phyloP scores from a whole-genome alignment of 345 rosid species.

The Hypericum androsaemum region DNA sequence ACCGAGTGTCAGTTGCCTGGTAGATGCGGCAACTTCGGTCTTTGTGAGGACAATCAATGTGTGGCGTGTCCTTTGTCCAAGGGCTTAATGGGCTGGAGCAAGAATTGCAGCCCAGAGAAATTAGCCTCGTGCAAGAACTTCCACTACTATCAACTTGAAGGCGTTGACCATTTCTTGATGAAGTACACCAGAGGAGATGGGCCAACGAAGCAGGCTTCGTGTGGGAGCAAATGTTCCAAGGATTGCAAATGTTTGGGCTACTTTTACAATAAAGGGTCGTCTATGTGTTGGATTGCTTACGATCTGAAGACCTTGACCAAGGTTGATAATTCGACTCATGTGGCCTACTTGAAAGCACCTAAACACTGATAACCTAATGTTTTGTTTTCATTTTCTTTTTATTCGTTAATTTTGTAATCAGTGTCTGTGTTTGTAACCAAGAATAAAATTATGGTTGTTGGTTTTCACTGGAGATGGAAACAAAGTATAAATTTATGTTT shows the following conservation, averaged over 20 bases:
- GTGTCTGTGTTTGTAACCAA: too few species aligned
- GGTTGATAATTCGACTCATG: slow-evolving; percentile 21
- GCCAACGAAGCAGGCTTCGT: slow-evolving; percentile 12
- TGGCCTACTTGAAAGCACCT: slow-evolving; percentile 21
- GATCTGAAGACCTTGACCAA: slow-evolving; percentile 23
- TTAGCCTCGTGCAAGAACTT: slow-evolving; percentile 14
- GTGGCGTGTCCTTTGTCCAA: slow-evolving; percentile 18
- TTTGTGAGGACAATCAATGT: slow-evolving; percentile 23
- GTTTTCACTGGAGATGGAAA: too few species aligned
- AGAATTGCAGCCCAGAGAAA: slow-evolving; percentile 24
- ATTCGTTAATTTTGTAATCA: too few species aligned
- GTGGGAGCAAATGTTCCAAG: slow-evolving; percentile 23
- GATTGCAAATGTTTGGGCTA: slow-evolving; percentile 25
- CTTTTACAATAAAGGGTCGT: slow-evolving; percentile 15
- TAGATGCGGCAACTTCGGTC: slow-evolving; percentile 26
- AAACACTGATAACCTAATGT: too few species aligned
- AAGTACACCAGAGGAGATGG: slow-evolving; percentile 36
- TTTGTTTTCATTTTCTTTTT: too few species aligned
- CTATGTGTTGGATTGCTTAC: slow-evolving; percentile 25
- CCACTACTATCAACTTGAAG: slow-evolving; percentile 34
- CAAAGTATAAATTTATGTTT: too few species aligned
- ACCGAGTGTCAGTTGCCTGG: slow-evolving; percentile 27
- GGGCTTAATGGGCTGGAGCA: slow-evolving; percentile 39
- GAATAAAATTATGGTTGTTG: too few species aligned
- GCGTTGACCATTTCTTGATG: slow-evolving; percentile 41